Percentiles rank a stretch among this genome's conserved stretches.
Evolutionary conservation across 1,284 basidiomycete species (phyloP).

Genomic region (Puccinia triticina): DNA sequence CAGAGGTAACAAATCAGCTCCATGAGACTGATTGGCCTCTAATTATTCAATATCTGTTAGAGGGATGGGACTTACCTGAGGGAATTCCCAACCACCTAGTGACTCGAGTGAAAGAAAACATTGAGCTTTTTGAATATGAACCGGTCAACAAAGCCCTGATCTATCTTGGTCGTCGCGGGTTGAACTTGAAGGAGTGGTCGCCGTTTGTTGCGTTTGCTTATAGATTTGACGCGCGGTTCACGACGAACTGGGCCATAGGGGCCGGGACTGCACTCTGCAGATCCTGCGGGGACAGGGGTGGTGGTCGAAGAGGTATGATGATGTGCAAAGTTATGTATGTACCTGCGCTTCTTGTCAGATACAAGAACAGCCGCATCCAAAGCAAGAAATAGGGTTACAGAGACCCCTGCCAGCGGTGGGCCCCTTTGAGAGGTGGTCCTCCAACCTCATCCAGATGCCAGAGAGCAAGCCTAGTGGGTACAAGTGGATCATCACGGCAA

Average conservation of each 20-base stretch:
- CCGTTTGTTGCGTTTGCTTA: not conserved
- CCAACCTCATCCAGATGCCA: not conserved
- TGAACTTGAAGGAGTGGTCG: too few relatives aligned
- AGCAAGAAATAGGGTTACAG: not conserved
- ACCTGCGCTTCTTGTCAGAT: not conserved
- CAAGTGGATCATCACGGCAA: not conserved
- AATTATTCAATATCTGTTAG: too few relatives aligned
- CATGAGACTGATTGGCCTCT: constrained; percentile 3
- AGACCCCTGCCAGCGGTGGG: not conserved
- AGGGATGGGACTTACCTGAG: not conserved
- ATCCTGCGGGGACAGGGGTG: too few relatives aligned
- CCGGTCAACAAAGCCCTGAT: not conserved
- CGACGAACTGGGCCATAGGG: not conserved
- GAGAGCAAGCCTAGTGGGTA: not conserved
- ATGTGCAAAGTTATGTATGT: not conserved
- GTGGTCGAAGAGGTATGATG: not conserved
- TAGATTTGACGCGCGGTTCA: not conserved
- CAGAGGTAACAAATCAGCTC: too few relatives aligned
- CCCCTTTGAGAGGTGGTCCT: too few relatives aligned
- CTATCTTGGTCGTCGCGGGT: too few relatives aligned
- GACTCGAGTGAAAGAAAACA: too few relatives aligned
- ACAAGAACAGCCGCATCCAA: not conserved
- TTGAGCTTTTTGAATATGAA: not conserved
- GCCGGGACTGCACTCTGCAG: not conserved
- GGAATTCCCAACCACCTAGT: too few relatives aligned